phyloP scores from a whole-genome alignment of 345 rosid genomes.

The Turritis glabra region DNA sequence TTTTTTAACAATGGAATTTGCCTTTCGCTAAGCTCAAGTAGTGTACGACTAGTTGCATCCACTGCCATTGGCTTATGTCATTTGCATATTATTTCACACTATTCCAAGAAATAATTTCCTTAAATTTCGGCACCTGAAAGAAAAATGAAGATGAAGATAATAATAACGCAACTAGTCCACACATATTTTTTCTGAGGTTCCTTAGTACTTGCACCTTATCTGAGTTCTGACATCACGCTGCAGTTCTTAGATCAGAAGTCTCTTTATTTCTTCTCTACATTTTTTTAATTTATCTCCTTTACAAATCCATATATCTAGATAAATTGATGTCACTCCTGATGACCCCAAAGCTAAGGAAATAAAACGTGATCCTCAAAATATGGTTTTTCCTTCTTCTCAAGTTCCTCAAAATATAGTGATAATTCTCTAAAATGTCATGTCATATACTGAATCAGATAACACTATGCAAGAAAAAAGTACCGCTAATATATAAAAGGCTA shows the following conservation, averaged over 20 bases:
- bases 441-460: neutral
- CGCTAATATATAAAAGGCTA: neutral
- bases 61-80: slow-evolving; percentile 36
- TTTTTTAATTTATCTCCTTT: no score
- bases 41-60: slow-evolving; percentile 25
- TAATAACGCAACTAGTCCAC: slow-evolving; percentile 12
- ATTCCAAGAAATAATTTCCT: slow-evolving; percentile 27
- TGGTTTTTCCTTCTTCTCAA: neutral
- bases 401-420: neutral
- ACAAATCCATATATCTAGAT: neutral
- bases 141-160: slow-evolving; percentile 4
- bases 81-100: slow-evolving; percentile 29
- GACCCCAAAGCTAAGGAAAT: neutral
- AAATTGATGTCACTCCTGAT: slow-evolving; percentile 2
- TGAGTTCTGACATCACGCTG: slow-evolving; percentile 32
- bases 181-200: slow-evolving; percentile 2
- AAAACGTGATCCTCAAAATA: slow-evolving; percentile 16
- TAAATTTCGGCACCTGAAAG: slow-evolving; percentile 19
- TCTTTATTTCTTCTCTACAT: neutral
- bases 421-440: neutral
- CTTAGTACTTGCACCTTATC: slow-evolving; percentile 20
- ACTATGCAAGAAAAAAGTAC: neutral
- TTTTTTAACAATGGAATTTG: neutral
- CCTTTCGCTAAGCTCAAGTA: no score
- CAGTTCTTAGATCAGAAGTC: slow-evolving; percentile 11